phyloP scores from a whole-genome alignment of 1,284 basidiomycete species.

The Fereydounia khargensis region DNA sequence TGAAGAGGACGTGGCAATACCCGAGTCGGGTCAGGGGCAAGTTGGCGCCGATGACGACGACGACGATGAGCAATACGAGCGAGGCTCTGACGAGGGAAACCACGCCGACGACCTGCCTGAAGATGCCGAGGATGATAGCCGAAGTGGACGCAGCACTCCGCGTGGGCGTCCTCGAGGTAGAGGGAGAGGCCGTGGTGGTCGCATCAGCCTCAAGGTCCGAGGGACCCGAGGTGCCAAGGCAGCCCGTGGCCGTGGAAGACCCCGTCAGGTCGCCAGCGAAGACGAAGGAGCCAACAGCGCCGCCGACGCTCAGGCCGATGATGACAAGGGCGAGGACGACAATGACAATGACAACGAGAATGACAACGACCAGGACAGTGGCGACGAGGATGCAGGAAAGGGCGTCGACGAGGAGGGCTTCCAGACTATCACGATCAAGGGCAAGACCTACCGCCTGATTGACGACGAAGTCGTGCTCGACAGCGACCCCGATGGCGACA shows the following conservation, averaged over 20 bases:
- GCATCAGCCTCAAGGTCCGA: neutral
- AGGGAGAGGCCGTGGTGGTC: neutral
- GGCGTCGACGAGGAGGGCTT: constrained; percentile 26
- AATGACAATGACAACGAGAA: constrained; percentile 5
- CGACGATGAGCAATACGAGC: constrained; percentile 8
- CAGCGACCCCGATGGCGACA: constrained; percentile 80
- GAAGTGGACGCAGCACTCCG: neutral
- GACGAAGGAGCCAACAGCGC: constrained; percentile 8
- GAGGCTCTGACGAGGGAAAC: constrained; percentile 5
- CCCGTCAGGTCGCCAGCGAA: constrained; percentile 2
- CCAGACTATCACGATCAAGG: constrained; percentile 72
- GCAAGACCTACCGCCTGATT: constrained; percentile 73
- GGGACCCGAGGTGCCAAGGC: too few relatives aligned
- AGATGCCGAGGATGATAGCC: constrained; percentile 3
- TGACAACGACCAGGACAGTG: constrained; percentile 9
- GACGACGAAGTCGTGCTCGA: constrained; percentile 83
- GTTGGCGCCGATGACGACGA: constrained; percentile 9
- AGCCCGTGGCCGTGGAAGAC: too few relatives aligned
- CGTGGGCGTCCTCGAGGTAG: neutral
- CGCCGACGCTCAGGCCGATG: constrained; percentile 5
- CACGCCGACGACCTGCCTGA: constrained; percentile 2
- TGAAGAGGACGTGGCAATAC: constrained; percentile 10
- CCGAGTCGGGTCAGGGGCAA: constrained; percentile 1
- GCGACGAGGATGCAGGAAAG: constrained; percentile 10
- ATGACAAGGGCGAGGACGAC: constrained; percentile 1